phyloP scores from a whole-genome alignment of 1,139 yeast genomes.

The Geotrichum phurueaensis region DNA sequence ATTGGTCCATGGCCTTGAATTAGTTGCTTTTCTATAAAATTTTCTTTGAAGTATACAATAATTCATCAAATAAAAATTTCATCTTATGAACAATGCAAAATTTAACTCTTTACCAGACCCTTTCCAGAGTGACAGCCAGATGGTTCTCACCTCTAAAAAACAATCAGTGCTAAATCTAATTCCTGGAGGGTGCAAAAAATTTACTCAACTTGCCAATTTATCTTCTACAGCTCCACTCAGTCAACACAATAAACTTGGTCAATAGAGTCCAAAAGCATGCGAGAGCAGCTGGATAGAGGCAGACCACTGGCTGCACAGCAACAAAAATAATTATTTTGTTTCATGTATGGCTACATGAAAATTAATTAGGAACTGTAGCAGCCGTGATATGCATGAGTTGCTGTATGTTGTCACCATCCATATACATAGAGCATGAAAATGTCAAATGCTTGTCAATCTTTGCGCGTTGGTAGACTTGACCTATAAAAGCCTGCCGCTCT shows the following conservation, averaged over 20 bases:
- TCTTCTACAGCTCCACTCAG: not conserved
- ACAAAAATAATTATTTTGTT: not conserved
- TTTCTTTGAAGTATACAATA: no score
- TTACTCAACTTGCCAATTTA: not conserved
- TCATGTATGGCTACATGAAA: not conserved
- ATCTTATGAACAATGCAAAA: no score
- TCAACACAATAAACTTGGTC: not conserved
- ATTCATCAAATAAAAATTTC: no score
- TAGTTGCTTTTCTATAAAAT: no score
- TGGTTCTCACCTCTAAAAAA: not conserved
- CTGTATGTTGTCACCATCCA: not conserved
- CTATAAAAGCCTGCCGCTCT: not conserved
- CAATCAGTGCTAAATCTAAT: not conserved
- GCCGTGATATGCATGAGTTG: not conserved
- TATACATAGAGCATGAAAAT: not conserved
- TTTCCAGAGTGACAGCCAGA: not conserved
- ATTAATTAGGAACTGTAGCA: not conserved
- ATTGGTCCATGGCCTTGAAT: no score
- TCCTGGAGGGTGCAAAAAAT: not conserved
- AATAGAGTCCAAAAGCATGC: not conserved
- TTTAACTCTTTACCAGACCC: not conserved
- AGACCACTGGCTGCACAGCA: not conserved
- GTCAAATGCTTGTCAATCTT: not conserved
- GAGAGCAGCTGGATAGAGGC: not conserved
- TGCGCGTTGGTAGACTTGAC: not conserved